phyloP scores from a whole-genome alignment of 257 asterid species.

The Eucommia ulmoides region DNA sequence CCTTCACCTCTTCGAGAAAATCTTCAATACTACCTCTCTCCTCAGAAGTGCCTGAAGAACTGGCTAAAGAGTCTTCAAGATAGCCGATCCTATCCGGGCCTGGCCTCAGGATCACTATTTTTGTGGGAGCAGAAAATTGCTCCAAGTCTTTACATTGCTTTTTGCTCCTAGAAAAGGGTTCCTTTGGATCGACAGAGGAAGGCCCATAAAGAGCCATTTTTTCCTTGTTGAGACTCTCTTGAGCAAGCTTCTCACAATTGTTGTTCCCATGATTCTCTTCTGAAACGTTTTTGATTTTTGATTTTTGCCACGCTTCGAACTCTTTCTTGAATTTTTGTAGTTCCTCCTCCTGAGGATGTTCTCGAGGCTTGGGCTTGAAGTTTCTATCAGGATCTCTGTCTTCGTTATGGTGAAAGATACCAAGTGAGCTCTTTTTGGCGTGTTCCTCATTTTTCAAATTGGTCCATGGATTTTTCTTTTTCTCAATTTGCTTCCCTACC shows the following conservation, averaged over 20 bases:
- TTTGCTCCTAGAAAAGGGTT: slow-evolving; percentile 15
- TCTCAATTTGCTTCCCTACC: slow-evolving; percentile 16
- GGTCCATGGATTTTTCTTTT: slow-evolving; percentile 18
- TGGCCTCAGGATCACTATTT: slow-evolving; percentile 85
- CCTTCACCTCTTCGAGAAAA: slow-evolving; percentile 90
- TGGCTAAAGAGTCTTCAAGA: slow-evolving; percentile 51
- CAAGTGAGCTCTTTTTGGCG: slow-evolving; percentile 23
- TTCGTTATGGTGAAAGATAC: slow-evolving; percentile 19
- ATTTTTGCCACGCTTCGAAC: slow-evolving; percentile 86
- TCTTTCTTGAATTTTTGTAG: slow-evolving; percentile 90
- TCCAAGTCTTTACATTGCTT: slow-evolving; percentile 16
- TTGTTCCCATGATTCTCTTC: slow-evolving; percentile 33
- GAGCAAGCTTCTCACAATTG: slow-evolving; percentile 65
- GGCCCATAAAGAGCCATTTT: slow-evolving; percentile 46
- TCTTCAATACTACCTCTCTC: slow-evolving; percentile 62
- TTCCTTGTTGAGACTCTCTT: slow-evolving; percentile 68
- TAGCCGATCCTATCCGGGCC: slow-evolving; percentile 45
- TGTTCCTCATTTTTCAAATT: slow-evolving; percentile 28
- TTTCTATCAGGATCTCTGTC: slow-evolving; percentile 26
- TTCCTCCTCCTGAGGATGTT: slow-evolving; percentile 98
- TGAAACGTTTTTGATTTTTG: slow-evolving; percentile 44
- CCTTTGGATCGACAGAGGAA: slow-evolving; percentile 28
- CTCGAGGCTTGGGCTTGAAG: slow-evolving; percentile 55
- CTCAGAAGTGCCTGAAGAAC: slow-evolving; percentile 66
- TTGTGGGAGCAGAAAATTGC: slow-evolving; percentile 35